phyloP scores from a whole-genome alignment of 495 filamentous ascomycete species.

The Eremomyces bilateralis region DNA sequence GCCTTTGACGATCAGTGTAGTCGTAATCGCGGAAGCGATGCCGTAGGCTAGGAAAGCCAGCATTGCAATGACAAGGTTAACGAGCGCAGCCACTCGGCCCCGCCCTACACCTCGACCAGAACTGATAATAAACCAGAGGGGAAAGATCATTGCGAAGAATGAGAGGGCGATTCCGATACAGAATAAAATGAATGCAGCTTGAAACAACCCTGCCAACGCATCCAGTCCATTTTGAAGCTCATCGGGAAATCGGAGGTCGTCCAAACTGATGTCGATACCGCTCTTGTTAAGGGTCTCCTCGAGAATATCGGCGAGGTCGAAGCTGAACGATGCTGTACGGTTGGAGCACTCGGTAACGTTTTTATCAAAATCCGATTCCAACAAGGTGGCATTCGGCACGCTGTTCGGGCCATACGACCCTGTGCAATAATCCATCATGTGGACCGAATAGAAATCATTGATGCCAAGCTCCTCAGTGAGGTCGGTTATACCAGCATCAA shows the following conservation, averaged over 20 bases:
- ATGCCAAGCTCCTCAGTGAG: conserved; percentile 29
- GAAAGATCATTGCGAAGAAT: conserved; percentile 31
- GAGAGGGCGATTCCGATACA: conserved; percentile 36
- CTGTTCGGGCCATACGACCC: conserved; percentile 33
- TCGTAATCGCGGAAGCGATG: conserved; percentile 44
- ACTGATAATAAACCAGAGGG: conserved; percentile 19
- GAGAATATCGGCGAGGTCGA: conserved; percentile 37
- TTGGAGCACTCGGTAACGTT: conserved; percentile 42
- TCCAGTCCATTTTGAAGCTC: conserved; percentile 37
- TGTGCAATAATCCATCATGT: conserved; percentile 48
- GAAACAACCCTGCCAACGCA: conserved; percentile 19
- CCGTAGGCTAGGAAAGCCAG: conserved; percentile 25
- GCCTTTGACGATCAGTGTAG: conserved; percentile 33
- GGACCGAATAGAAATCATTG: conserved; percentile 52
- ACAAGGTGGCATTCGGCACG: conserved; percentile 23
- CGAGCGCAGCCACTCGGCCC: conserved; percentile 19
- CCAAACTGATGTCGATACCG: conserved; percentile 32
- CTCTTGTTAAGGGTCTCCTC: conserved; percentile 23
- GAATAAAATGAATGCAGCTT: conserved; percentile 43
- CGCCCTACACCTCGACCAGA: conserved; percentile 17
- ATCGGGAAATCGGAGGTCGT: conserved; percentile 37
- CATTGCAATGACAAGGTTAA: conserved; percentile 24
- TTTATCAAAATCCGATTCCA: conserved; percentile 15
- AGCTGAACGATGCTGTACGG: conserved; percentile 28
- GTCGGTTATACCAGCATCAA: conserved; percentile 25